These are phyloP conservation scores for Boletus coccyginus DNA, from an alignment of 768 basidiomycete genomes.

Conservation along the genomic window DNA sequence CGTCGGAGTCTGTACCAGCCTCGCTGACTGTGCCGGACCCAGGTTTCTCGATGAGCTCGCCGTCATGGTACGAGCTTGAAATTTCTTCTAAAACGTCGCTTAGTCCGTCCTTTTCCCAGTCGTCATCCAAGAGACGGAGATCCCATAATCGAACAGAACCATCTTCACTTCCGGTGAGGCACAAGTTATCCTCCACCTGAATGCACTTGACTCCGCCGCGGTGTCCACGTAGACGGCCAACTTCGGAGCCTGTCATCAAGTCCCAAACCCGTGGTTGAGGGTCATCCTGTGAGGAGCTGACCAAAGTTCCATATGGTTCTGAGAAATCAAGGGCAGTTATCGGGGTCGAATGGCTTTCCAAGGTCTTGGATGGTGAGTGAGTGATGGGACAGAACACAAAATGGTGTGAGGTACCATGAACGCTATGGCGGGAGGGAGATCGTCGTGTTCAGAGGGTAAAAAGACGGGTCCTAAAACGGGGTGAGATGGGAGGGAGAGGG, in stretches of 20 bases:
- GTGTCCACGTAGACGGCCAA: slow-evolving; percentile 84
- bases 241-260: slow-evolving; percentile 81
- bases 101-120: slow-evolving; percentile 51
- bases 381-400: background rate
- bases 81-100: slow-evolving; percentile 67
- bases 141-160: slow-evolving; percentile 90
- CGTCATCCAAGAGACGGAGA: slow-evolving; percentile 77
- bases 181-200: slow-evolving; percentile 90
- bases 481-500: slow-evolving; percentile 2
- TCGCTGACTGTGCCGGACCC: slow-evolving; percentile 41
- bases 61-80: slow-evolving; percentile 36
- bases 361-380: slow-evolving; percentile 52
- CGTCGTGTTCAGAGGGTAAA: slow-evolving; percentile 95
- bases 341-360: slow-evolving; percentile 76
- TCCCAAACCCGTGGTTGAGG: slow-evolving; percentile 93
- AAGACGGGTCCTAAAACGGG: slow-evolving; percentile 76
- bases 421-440: slow-evolving; percentile 88
- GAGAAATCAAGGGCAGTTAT: slow-evolving; percentile 92
- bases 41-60: slow-evolving; percentile 37
- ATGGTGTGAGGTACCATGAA: slow-evolving; percentile 73
- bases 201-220: slow-evolving; percentile 78
- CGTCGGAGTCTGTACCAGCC: slow-evolving; percentile 44
- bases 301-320: slow-evolving; percentile 93
- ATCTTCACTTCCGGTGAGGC: slow-evolving; percentile 88
- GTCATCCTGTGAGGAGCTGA: slow-evolving; percentile 85